A percentile compares a stretch with the other conserved stretches of the same genome.
phyloP scores from a whole-genome alignment of 2,329 filamentous ascomycete genomes.

The Tolypocladium paradoxum region DNA sequence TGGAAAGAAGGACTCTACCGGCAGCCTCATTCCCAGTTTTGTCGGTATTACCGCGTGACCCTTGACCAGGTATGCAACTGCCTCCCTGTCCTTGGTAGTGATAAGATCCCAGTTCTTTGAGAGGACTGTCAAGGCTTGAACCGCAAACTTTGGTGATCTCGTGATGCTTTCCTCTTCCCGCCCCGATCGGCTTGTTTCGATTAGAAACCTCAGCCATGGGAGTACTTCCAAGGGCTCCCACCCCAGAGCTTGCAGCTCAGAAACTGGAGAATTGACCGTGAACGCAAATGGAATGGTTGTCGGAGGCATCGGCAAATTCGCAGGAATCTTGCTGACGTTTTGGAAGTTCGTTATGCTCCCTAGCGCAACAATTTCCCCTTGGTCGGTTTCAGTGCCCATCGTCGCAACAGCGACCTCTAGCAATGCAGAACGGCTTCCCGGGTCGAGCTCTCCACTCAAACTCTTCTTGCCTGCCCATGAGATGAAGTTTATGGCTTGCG shows the following conservation, averaged over 20 bases:
- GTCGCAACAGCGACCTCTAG: constrained; percentile 73
- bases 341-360: constrained; percentile 66
- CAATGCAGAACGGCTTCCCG: constrained; percentile 53
- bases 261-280: constrained; percentile 55
- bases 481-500: constrained; percentile 73
- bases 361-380: constrained; percentile 66
- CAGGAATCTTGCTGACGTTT: constrained; percentile 65
- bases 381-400: constrained; percentile 46
- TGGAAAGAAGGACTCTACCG: constrained; percentile 80
- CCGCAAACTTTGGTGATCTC: constrained; percentile 60
- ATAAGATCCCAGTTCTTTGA: constrained; percentile 89
- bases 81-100: constrained; percentile 52
- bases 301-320: constrained; percentile 69
- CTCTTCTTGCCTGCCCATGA: constrained; percentile 72
- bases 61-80: constrained; percentile 53
- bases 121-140: constrained; percentile 64
- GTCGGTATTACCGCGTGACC: constrained; percentile 74
- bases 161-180: constrained; percentile 59
- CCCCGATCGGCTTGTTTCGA: constrained; percentile 54
- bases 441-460: constrained; percentile 60
- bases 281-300: constrained; percentile 78
- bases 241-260: constrained; percentile 67
- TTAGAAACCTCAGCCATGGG: constrained; percentile 73
- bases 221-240: constrained; percentile 80
- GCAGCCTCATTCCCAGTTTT: constrained; percentile 78